Evolutionary conservation across 768 basidiomycete genomes (phyloP).

Genomic region (Scleroderma bovista): DNA sequence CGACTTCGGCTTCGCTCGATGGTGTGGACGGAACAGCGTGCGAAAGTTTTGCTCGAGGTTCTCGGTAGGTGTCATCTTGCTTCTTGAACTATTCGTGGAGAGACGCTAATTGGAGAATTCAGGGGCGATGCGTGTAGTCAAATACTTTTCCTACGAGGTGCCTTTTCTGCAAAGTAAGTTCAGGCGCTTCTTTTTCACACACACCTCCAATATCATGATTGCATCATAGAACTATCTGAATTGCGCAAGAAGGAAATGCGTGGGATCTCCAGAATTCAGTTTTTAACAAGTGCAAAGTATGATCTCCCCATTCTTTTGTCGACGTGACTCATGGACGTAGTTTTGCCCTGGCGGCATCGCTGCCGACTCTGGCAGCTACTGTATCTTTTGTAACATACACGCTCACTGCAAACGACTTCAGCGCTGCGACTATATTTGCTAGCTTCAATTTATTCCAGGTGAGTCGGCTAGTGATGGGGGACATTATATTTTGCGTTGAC

Average conservation of each 20-base stretch:
- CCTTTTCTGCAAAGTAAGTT: constrained; percentile 58
- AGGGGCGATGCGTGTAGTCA: constrained; percentile 68
- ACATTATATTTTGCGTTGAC: too few species aligned
- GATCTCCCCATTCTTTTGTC: constrained; percentile 11
- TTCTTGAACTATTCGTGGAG: not conserved
- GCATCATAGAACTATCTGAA: constrained; percentile 42
- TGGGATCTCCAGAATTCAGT: constrained; percentile 51
- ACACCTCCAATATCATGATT: not conserved
- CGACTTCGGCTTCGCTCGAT: constrained; percentile 48
- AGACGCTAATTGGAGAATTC: not conserved
- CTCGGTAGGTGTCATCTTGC: constrained; percentile 35
- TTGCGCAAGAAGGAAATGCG: constrained; percentile 50
- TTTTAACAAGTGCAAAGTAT: constrained; percentile 59
- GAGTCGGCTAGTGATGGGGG: constrained; percentile 6
- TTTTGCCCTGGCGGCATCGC: constrained; percentile 49
- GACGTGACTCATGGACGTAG: constrained; percentile 18
- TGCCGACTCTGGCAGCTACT: constrained; percentile 63
- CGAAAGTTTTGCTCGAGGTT: constrained; percentile 63
- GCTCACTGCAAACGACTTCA: constrained; percentile 45
- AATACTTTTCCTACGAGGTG: constrained; percentile 69
- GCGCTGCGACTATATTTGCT: constrained; percentile 64
- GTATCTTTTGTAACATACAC: constrained; percentile 66
- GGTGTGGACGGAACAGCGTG: constrained; percentile 57
- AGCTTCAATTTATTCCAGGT: constrained; percentile 57
- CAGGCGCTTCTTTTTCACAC: not conserved